A percentile compares a stretch with the other conserved stretches of the same genome.
phyloP scores from a whole-genome alignment of 306 rosid species.

The Quercus engelmannii region DNA sequence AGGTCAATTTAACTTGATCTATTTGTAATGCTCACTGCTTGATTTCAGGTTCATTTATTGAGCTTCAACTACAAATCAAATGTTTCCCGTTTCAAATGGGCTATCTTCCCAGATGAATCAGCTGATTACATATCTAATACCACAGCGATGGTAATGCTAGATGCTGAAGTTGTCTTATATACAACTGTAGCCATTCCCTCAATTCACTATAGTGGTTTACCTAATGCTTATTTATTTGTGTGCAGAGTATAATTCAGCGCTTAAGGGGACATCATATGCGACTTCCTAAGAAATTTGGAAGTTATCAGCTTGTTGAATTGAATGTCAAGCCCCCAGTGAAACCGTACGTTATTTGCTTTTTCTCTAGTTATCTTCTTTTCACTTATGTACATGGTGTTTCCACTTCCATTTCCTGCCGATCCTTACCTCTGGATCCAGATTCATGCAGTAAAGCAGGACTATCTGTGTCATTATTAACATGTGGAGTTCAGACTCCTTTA shows the following conservation, averaged over 20 bases:
- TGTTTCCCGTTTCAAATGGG: constrained; percentile 59
- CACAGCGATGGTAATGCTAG: constrained; percentile 54
- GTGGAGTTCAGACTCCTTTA: neutral
- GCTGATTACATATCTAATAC: constrained; percentile 60
- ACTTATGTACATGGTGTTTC: neutral
- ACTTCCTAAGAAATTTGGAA: constrained; percentile 69
- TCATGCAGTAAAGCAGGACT: neutral
- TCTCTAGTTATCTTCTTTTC: neutral
- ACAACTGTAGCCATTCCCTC: constrained; percentile 18
- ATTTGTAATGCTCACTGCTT: constrained; percentile 16
- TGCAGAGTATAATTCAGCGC: constrained; percentile 64
- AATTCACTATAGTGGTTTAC: neutral
- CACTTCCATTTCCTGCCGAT: neutral
- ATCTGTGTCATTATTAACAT: neutral
- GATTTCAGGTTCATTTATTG: constrained; percentile 63
- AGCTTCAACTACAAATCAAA: constrained; percentile 45
- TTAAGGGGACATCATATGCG: constrained; percentile 60
- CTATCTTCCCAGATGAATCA: constrained; percentile 55
- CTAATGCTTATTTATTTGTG: constrained; percentile 14
- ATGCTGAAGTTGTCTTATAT: neutral
- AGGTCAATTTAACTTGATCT: neutral
- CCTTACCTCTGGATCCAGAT: neutral
- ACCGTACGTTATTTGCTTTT: constrained; percentile 37
- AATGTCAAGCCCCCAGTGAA: constrained; percentile 44
- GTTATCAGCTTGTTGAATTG: constrained; percentile 60